Evolutionary conservation across 768 basidiomycete species (phyloP).

Genomic region (Chlorophyllum brunneum): DNA sequence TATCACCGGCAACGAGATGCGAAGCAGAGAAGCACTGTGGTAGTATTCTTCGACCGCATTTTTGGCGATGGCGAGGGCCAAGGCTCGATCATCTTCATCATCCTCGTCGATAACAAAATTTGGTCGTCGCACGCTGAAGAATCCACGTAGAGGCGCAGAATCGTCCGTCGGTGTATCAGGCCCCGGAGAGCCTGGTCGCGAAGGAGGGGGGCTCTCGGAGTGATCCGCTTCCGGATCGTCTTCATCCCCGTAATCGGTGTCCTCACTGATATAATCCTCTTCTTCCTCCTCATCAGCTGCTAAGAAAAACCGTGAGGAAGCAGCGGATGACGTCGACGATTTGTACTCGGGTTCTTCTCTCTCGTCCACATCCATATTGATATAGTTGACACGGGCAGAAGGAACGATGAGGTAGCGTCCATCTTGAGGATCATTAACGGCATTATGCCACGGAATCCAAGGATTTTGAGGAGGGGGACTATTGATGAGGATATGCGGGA

Average conservation of each 20-base stretch:
- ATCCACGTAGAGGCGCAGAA: slow-evolving; percentile 1
- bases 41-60: slow-evolving; percentile 9
- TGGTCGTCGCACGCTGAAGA: slow-evolving; percentile 4
- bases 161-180: slow-evolving; percentile 21
- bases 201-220: slow-evolving; percentile 14
- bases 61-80: slow-evolving; percentile 12
- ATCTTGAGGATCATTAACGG: slow-evolving; percentile 33
- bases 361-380: slow-evolving; percentile 18
- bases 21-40: slow-evolving; percentile 4
- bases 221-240: slow-evolving; percentile 11
- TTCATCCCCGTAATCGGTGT: slow-evolving; percentile 19
- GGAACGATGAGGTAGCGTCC: slow-evolving; percentile 31
- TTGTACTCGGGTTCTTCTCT: slow-evolving; percentile 1
- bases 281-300: slow-evolving; percentile 14
- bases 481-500: slow-evolving; percentile 44
- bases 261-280: slow-evolving; percentile 9
- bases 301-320: slow-evolving; percentile 7
- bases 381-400: slow-evolving; percentile 20
- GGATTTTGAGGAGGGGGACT: slow-evolving; percentile 35
- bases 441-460: slow-evolving; percentile 33
- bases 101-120: slow-evolving; percentile 15
- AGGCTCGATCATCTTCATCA: slow-evolving; percentile 17
- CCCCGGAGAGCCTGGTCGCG: slow-evolving; percentile 15
- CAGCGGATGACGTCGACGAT: slow-evolving; percentile 1
- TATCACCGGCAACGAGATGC: slow-evolving; percentile 9